Evolutionary conservation across 2,329 filamentous ascomycete genomes (phyloP), one percentile per base, ranked within the genome.

Genomic region (Diplocarpon rosae): DNA sequence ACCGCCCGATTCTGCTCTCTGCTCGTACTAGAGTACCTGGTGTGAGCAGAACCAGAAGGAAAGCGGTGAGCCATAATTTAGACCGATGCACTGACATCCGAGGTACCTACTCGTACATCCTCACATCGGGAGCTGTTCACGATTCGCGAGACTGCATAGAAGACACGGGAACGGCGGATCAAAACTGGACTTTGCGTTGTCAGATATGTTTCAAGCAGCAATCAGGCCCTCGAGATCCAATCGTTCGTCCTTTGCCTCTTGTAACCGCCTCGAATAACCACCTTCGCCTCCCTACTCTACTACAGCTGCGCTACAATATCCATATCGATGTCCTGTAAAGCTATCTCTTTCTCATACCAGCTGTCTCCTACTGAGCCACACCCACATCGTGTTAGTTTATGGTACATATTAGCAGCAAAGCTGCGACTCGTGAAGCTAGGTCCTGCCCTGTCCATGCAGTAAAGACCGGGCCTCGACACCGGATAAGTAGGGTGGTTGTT

Each of bases 401-500:
- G 33, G 32, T 43, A 48, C 34, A 43, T 46, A 40, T 48, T 42
- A 14, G 12, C 27, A 50, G 36, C 40, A 39, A 43, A 47, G 39
- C 42, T 41, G 17, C 14, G 42, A 50, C 46, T 42, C 14, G 29
- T 42, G 45, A 43, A 37, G 34, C 20, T 24, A 24, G 20, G 30
- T 32, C 30, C 30, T 32, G 27, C 15, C 36, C 32, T 40, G 45
- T 24, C 30, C 37, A 40, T 44, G 41, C 37, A 43, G 44, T 43
- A 46, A 20, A 45, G 44, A 48, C 39, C 14, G 38, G 45, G 28
- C 20, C n/a, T 30, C 39, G 39, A 39, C 31, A 35, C 28, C 27
- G 39, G 34, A 41, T 44, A 33, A 45, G 46, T 47, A 34, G 49
- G 31, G 31, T 45, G 41, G 44, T 42, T 45, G 39, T 43, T 38